Evolutionary conservation across 495 filamentous ascomycete genomes (phyloP), one percentile per base, ranked within the genome.

Genomic region (Tuber umbilicatum): DNA sequence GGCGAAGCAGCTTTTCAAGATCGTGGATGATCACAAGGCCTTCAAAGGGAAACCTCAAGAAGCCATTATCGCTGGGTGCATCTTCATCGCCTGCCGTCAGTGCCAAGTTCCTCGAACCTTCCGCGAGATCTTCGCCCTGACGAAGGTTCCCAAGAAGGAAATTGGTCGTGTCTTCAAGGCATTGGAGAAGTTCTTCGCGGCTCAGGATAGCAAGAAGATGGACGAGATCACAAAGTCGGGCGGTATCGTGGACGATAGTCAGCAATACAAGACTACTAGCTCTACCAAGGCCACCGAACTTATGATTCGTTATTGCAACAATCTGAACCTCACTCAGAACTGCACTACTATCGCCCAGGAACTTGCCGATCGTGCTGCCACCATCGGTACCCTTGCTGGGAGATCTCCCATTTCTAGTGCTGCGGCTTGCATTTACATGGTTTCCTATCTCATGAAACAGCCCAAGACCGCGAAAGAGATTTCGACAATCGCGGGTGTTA

Each of bases 11-110:
- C 89, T 97, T 68, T 98, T 91, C 88, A 98, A 97, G 87, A 86
- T 93, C 69, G 91, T 94, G 23, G 92, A 97, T 72, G 94, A 98
- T 80, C 91, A 89, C 76, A 94, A 94, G 83, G 88, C 92, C 4
- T 93, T 99, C 86, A 97, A 96, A 86, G 94, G 94, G 80, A 99
- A 98, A 84, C 92, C 93, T 0, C 91, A 93, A 74, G 94, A 98
- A 78, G 93, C 93, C 69, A 90, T 98, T 74, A 94, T 97, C 71
- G 96, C 95, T 14, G 93, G 93, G 2, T 97, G 94, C 83, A 94
- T 99, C 84, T 97, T 98, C 86, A 94, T 98, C 81, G 94, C 95
- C 38, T 97, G 94, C 82, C 93, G 95, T 45, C 93, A 97, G 84
- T 91, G 90, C 81, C 88, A 89, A 77, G 91, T 93, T 31, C 91